These are phyloP conservation scores for Hymenotorrendiella dingleyae DNA, from an alignment of 2,329 filamentous ascomycete species.

Conservation along the genomic window DNA sequence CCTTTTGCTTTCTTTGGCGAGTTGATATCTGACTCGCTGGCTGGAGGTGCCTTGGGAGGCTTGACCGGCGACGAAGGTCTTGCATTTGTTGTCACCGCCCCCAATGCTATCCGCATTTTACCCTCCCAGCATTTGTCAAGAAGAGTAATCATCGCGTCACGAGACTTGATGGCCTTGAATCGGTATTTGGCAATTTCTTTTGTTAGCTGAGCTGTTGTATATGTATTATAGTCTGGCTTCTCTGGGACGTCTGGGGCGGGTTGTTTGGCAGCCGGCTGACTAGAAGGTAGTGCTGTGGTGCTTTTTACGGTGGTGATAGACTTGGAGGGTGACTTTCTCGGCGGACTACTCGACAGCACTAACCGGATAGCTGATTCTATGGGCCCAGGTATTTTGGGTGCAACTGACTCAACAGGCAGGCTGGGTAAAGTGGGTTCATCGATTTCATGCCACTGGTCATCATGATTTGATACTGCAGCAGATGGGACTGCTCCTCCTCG, in stretches of 20 bases:
- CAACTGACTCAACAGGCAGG: background rate
- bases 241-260: slow-evolving; percentile 2
- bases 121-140: slow-evolving; percentile 67
- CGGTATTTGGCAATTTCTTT: slow-evolving; percentile 59
- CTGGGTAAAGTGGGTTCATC: slow-evolving; percentile 9
- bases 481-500: background rate
- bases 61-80: slow-evolving; percentile 5
- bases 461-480: background rate
- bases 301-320: slow-evolving; percentile 1
- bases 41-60: background rate
- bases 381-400: slow-evolving; percentile 2
- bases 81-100: slow-evolving; percentile 22
- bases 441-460: slow-evolving; percentile 24
- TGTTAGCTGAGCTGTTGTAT: slow-evolving; percentile 57
- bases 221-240: slow-evolving; percentile 52
- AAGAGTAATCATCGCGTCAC: slow-evolving; percentile 63
- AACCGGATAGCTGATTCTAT: slow-evolving; percentile 16
- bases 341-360: slow-evolving; percentile 14
- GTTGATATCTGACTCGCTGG: slow-evolving; percentile 12
- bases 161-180: slow-evolving; percentile 65
- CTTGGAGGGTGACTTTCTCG: background rate
- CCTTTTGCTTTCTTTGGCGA: slow-evolving; percentile 36
- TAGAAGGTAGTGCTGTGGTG: slow-evolving; percentile 1
- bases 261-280: slow-evolving; percentile 9
- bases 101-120: slow-evolving; percentile 36